Evolutionary conservation across 208 protist genomes (phyloP).

Genomic region (Trypanosoma mega): DNA sequence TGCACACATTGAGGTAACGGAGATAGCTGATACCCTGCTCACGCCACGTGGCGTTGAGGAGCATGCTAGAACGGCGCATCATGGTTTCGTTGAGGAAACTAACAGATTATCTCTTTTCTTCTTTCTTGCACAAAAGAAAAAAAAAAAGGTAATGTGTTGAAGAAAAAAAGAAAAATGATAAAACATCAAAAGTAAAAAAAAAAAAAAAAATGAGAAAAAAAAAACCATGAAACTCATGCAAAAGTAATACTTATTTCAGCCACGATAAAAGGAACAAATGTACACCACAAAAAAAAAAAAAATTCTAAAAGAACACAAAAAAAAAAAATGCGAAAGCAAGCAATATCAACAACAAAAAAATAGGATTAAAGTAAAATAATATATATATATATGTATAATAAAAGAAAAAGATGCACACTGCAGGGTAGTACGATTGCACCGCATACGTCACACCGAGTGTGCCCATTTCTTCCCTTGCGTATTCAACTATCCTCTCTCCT

Average conservation of each 20-base stretch:
- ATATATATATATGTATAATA: conserved; percentile 1
- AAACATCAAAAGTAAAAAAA: too few relatives aligned
- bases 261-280: too few relatives aligned
- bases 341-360: conserved; percentile 7
- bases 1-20: conserved; percentile 90
- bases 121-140: background rate
- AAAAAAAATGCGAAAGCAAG: conserved; percentile 1
- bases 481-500: background rate
- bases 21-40: conserved; percentile 90
- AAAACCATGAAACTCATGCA: too few relatives aligned
- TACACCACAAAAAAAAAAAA: too few relatives aligned
- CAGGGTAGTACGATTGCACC: too few relatives aligned
- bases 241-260: too few relatives aligned
- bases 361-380: conserved; percentile 9
- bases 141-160: conserved; percentile 6
- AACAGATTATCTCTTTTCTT: background rate
- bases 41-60: conserved; percentile 69
- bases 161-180: conserved; percentile 1
- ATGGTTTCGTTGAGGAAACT: conserved; percentile 26
- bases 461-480: too few relatives aligned
- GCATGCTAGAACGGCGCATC: conserved; percentile 53
- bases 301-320: too few relatives aligned
- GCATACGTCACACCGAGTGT: too few relatives aligned
- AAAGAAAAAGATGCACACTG: too few relatives aligned
- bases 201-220: too few relatives aligned